Evolutionary conservation across 176 grass and related monocot genomes (phyloP).

Genomic region (Triticum aestivum): DNA sequence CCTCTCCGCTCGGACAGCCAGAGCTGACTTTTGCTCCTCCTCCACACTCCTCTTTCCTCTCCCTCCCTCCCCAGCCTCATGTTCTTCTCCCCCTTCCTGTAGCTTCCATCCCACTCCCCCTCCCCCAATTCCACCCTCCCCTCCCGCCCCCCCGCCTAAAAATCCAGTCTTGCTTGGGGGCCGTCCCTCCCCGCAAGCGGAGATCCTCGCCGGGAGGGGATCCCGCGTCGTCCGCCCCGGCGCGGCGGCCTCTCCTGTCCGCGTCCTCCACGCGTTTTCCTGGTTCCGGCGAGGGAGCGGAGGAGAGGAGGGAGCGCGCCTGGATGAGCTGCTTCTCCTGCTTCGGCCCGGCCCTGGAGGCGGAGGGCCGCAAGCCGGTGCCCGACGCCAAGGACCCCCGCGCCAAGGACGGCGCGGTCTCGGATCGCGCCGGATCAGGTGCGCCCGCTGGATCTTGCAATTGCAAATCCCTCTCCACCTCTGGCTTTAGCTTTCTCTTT

Average conservation of each 20-base stretch:
- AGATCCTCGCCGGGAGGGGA: slow-evolving; percentile 6
- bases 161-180: slow-evolving; percentile 10
- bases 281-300: not conserved
- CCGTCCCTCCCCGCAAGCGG: no score
- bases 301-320: not conserved
- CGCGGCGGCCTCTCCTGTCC: not conserved
- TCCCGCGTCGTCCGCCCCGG: not conserved
- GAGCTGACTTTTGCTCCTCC: slow-evolving; percentile 69
- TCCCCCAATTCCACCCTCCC: slow-evolving; percentile 21
- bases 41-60: slow-evolving; percentile 10
- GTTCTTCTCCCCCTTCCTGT: slow-evolving; percentile 27
- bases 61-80: slow-evolving; percentile 10
- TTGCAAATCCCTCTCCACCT: not conserved
- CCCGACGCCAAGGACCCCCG: slow-evolving; percentile 37
- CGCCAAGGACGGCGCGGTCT: slow-evolving; percentile 39
- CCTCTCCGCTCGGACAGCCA: not conserved
- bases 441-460: slow-evolving; percentile 31
- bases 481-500: not conserved
- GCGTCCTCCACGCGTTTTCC: not conserved
- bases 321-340: slow-evolving; percentile 86
- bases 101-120: slow-evolving; percentile 50
- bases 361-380: slow-evolving; percentile 28
- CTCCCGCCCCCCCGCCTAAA: slow-evolving; percentile 6
- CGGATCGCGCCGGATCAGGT: slow-evolving; percentile 60
- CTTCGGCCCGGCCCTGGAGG: slow-evolving; percentile 63